Percentiles rank a stretch among this genome's conserved stretches.
phyloP scores from a whole-genome alignment of 176 grass and related monocot species.

The Phragmites australis region DNA sequence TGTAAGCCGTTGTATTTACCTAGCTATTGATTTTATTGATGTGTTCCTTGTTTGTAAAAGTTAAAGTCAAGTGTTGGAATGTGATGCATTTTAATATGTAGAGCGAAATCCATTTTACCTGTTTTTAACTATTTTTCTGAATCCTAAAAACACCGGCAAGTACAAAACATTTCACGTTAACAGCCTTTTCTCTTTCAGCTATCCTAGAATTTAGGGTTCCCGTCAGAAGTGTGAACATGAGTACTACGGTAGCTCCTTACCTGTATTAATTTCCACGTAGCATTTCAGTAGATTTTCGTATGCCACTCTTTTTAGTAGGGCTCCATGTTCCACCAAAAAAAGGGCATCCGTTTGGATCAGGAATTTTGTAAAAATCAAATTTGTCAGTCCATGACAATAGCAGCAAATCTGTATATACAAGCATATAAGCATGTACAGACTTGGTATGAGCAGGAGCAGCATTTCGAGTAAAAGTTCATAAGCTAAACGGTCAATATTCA shows the following conservation, averaged over 20 bases:
- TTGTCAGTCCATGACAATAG: not conserved
- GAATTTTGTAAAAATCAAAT: not conserved
- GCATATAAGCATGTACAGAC: not conserved
- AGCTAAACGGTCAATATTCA: not conserved
- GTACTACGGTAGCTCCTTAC: not conserved
- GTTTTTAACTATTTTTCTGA: not conserved
- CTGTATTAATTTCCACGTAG: not conserved
- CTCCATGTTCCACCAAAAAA: too few species aligned
- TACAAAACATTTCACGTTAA: not conserved
- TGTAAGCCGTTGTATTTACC: not conserved
- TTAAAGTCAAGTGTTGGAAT: not conserved
- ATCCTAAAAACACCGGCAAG: not conserved
- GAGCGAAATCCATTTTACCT: not conserved
- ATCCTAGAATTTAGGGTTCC: not conserved
- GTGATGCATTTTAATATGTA: not conserved
- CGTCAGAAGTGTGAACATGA: not conserved
- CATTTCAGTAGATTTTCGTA: not conserved
- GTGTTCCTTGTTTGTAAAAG: not conserved
- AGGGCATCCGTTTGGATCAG: not conserved
- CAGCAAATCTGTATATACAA: not conserved
- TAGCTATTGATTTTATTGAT: too few species aligned
- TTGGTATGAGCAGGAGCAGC: not conserved
- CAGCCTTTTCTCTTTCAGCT: not conserved
- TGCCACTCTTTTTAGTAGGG: too few species aligned
- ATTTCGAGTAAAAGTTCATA: not conserved